Conservation (phyloP, 371 early-diverging fungal genomes). For the Capillidium rhysosporum region DNA sequence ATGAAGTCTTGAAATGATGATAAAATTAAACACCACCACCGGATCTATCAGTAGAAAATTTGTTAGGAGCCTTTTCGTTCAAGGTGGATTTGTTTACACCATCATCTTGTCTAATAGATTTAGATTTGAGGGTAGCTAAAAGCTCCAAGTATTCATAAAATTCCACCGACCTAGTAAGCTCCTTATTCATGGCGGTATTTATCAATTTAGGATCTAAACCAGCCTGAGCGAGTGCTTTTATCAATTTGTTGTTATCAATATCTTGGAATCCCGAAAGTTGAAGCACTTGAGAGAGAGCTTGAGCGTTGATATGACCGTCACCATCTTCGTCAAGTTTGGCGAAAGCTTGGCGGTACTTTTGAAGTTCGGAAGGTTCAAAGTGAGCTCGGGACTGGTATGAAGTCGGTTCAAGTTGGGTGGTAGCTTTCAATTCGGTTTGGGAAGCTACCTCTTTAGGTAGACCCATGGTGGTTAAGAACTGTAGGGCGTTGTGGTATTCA, state of each 20-base stretch:
- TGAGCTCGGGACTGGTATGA: slow-evolving; percentile 36
- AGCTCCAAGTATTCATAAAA: slow-evolving; percentile 62
- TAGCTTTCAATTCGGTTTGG: slow-evolving; percentile 8
- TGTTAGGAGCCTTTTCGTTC: slow-evolving; percentile 17
- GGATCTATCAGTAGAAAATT: slow-evolving; percentile 35
- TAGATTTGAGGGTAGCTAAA: slow-evolving; percentile 33
- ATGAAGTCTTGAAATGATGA: too few relatives aligned
- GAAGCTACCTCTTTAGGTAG: slow-evolving; percentile 23
- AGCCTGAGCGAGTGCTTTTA: slow-evolving; percentile 18
- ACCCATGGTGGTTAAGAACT: slow-evolving; percentile 82
- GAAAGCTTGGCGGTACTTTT: slow-evolving; percentile 36
- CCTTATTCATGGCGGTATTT: neutral
- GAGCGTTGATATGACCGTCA: slow-evolving; percentile 31
- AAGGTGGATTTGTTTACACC: slow-evolving; percentile 16
- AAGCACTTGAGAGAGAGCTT: slow-evolving; percentile 18
- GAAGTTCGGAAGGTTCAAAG: slow-evolving; percentile 50
- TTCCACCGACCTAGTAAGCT: slow-evolving; percentile 27
- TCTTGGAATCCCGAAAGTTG: slow-evolving; percentile 16
- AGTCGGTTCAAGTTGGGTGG: slow-evolving; percentile 10
- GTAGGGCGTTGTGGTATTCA: slow-evolving; percentile 46
- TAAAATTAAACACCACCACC: slow-evolving; percentile 41
- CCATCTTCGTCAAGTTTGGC: slow-evolving; percentile 29
- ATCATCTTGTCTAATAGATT: too few relatives aligned
- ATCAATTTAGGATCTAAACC: slow-evolving; percentile 16
- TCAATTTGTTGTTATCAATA: slow-evolving; percentile 11